A percentile compares a stretch with the other conserved stretches of the same genome.
These are phyloP conservation scores for Cryphonectria nitschkei DNA, from an alignment of 2,329 filamentous ascomycete species.

Conservation along the genomic window DNA sequence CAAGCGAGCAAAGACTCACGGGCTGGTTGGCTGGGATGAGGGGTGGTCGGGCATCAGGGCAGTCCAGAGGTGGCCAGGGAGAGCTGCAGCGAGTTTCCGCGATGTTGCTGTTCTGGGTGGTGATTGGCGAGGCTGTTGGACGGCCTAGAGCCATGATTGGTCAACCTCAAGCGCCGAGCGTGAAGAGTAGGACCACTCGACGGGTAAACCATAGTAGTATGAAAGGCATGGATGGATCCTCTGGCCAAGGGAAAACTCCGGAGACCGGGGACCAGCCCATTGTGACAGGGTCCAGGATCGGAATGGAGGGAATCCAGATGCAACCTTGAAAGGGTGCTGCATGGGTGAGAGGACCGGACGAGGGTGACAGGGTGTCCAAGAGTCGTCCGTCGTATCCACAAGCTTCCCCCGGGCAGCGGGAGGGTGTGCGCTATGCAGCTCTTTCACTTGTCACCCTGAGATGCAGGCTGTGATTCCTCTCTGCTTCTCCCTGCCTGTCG, in stretches of 20 bases:
- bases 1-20: constrained; percentile 35
- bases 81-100: constrained; percentile 19
- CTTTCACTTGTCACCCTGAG: constrained; percentile 25
- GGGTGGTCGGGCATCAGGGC: constrained; percentile 22
- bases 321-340: constrained; percentile 18
- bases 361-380: constrained; percentile 5
- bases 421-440: constrained; percentile 28
- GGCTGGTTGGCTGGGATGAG: constrained; percentile 37
- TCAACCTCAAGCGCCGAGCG: constrained; percentile 26
- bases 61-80: constrained; percentile 19
- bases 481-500: not conserved
- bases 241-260: constrained; percentile 21
- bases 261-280: constrained; percentile 18
- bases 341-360: constrained; percentile 3
- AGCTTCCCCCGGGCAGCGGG: constrained; percentile 21
- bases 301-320: constrained; percentile 8
- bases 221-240: constrained; percentile 26
- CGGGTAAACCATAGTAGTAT: constrained; percentile 11
- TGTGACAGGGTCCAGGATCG: constrained; percentile 19
- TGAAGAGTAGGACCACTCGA: constrained; percentile 23
- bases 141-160: constrained; percentile 20
- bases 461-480: constrained; percentile 13
- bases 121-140: constrained; percentile 26
- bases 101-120: constrained; percentile 22
- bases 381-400: constrained; percentile 21